These are phyloP conservation scores for Massariosphaeria phaeospora DNA, from an alignment of 495 filamentous ascomycete genomes.

Conservation along the genomic window DNA sequence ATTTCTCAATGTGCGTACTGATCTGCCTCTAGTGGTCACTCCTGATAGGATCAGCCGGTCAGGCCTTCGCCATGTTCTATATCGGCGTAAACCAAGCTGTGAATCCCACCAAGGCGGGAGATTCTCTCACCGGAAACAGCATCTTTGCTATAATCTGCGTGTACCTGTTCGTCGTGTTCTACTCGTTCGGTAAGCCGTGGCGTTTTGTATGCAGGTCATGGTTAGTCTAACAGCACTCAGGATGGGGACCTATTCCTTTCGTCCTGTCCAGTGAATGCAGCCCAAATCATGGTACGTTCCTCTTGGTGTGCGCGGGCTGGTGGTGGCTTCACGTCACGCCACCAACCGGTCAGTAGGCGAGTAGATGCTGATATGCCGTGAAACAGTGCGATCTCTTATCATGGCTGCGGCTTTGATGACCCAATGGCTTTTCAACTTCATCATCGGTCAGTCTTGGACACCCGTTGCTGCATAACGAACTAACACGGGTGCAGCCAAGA, in stretches of 20 bases:
- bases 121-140: slow-evolving; percentile 30
- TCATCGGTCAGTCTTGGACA: too few species aligned
- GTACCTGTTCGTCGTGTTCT: slow-evolving; percentile 69
- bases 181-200: slow-evolving; percentile 54
- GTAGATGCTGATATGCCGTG: slow-evolving; percentile 3
- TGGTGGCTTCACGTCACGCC: too few species aligned
- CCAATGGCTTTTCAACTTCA: slow-evolving; percentile 63
- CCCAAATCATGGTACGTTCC: slow-evolving; percentile 27
- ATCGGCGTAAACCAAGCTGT: slow-evolving; percentile 28
- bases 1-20: slow-evolving; percentile 29
- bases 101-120: slow-evolving; percentile 23
- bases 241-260: slow-evolving; percentile 71
- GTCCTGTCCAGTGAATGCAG: slow-evolving; percentile 26
- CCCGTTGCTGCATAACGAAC: too few species aligned
- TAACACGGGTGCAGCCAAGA: slow-evolving; percentile 34
- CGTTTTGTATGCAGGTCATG: neutral
- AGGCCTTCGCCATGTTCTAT: slow-evolving; percentile 34
- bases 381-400: slow-evolving; percentile 24
- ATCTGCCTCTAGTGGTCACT: slow-evolving; percentile 24
- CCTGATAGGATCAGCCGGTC: slow-evolving; percentile 22
- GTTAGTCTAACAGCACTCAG: slow-evolving; percentile 4
- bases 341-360: neutral
- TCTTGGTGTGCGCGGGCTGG: neutral
- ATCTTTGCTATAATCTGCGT: slow-evolving; percentile 46
- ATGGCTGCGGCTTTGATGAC: slow-evolving; percentile 61